Conservation (phyloP, 106 monocot genomes). For the Xerophyta viscosa region DNA sequence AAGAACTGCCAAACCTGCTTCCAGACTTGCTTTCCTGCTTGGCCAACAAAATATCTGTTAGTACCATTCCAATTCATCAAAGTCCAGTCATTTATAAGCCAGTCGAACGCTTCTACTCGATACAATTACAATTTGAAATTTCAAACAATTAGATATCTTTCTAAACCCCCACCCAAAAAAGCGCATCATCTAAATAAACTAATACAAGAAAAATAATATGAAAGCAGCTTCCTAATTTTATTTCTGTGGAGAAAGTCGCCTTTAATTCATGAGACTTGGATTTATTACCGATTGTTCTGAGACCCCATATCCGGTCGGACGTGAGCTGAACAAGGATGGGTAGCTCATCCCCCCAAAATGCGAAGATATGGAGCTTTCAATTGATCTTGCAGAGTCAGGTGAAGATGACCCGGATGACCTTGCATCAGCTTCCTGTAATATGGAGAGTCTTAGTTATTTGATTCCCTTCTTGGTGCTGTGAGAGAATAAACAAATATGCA, state of each 20-base stretch:
- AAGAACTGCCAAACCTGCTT: constrained; percentile 39
- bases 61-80: too few species aligned
- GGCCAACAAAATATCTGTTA: constrained; percentile 2
- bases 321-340: constrained; percentile 94
- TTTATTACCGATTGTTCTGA: constrained; percentile 55
- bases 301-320: constrained; percentile 66
- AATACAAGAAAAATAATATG: too few species aligned
- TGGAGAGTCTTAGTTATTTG: constrained; percentile 3
- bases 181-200: too few species aligned
- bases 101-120: too few species aligned
- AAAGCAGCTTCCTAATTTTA: too few species aligned
- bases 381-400: constrained; percentile 87
- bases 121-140: too few species aligned
- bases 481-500: constrained; percentile 2
- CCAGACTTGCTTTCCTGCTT: constrained; percentile 41
- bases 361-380: constrained; percentile 92
- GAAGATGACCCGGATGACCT: constrained; percentile 86
- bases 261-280: not conserved
- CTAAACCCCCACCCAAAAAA: too few species aligned
- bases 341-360: constrained; percentile 96
- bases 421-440: constrained; percentile 87
- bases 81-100: too few species aligned
- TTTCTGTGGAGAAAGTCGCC: too few species aligned
- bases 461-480: not conserved
- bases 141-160: too few species aligned